Evolutionary conservation across 805 yeast species (phyloP), one percentile per base, ranked within the genome.

Genomic region (Yarrowia hollandica): DNA sequence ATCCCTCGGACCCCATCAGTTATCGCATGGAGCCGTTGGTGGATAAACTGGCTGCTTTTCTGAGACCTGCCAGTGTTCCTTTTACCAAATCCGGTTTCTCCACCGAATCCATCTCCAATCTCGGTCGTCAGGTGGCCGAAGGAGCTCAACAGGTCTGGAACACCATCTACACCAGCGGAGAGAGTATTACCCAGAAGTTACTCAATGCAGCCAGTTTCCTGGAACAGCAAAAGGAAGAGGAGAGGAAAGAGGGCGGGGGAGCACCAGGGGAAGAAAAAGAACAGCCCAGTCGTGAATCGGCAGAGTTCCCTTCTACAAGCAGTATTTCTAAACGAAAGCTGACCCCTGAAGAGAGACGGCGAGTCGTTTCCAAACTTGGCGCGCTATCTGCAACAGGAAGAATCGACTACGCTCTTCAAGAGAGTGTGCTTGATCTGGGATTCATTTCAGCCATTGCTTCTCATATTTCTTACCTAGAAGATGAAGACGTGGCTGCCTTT

Each of bases 1-100:
- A 92, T 65, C 88, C 92, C 0, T 85, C 95, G 64, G 99, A 92
- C 68, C 96, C 97, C 0, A 85, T 94, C 37, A 91, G 92, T 0
- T 90, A 91, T 66, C 76, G 98, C 59, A 72, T 91, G 60, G 99
- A 92, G 70, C 99, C 99, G 1, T 73, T 92, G 60, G 79, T 91
- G 5, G 72, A 75, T 61, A 75, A 65, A 78, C 18, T 71, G 68
- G 61, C 84, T 63, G 73, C 82, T 0, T 68, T 74, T 8, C 71
- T 77, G 60, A 76, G 78, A 62, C 88, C 92, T 0, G 82, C 76
- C 59, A 72, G 73, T 15, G 77, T 87, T 14, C 86, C 88, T 1
- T 82, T 79, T 64, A 81, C 72, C 2, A 69, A 72, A 44, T 74
- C 75, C 15, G 71, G 75, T 18, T 63, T 77, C 50, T 68, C 74